A percentile compares a stretch with the other conserved stretches of the same genome.
These are phyloP conservation scores for Alternaria angustiovoidea DNA, from an alignment of 2,329 filamentous ascomycete genomes.

Conservation along the genomic window DNA sequence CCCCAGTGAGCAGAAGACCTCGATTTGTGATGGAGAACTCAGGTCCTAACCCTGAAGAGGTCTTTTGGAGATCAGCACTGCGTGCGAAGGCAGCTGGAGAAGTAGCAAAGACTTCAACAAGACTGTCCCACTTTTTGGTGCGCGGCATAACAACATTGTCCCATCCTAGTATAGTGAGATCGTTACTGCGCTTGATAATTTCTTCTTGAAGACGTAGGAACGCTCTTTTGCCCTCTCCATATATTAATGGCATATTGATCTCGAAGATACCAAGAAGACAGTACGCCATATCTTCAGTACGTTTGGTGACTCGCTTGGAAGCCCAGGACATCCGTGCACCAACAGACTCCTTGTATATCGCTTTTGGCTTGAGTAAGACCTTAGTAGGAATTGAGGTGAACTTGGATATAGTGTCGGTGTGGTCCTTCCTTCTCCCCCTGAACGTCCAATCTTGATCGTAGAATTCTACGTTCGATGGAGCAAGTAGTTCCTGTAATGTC, in stretches of 20 bases:
- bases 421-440: background rate
- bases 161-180: background rate
- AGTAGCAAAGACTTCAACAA: background rate
- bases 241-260: slow-evolving; percentile 41
- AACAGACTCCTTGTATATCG: no score
- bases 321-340: slow-evolving; percentile 24
- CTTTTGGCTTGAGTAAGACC: no score
- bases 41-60: fast-evolving
- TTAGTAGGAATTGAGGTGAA: no score
- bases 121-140: background rate
- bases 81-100: background rate
- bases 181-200: no score
- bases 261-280: slow-evolving; percentile 43
- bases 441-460: background rate
- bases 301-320: slow-evolving; percentile 18
- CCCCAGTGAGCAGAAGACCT: background rate
- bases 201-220: slow-evolving; percentile 32
- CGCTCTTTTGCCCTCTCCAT: slow-evolving; percentile 40
- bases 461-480: slow-evolving; percentile 14
- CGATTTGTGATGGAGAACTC: background rate
- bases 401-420: background rate
- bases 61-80: background rate
- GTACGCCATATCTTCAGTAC: slow-evolving; percentile 41
- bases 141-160: no score
- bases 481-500: slow-evolving; percentile 29